Conservation (phyloP, 2,329 filamentous ascomycete genomes). For the Scorias spongiosa region DNA sequence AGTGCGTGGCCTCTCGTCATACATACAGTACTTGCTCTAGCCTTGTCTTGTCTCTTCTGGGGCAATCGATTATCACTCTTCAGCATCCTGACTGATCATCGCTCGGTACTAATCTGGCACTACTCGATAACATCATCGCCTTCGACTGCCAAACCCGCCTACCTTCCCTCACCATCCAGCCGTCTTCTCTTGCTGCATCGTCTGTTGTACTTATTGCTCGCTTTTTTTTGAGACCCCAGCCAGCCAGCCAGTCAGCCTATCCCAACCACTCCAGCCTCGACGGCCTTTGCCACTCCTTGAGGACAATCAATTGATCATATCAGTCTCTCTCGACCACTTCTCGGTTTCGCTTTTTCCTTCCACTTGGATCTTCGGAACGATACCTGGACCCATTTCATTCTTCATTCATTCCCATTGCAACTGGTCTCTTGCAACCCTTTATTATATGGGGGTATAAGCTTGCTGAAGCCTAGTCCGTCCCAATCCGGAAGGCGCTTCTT, state of each 20-base stretch:
- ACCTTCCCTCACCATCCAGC: too few species aligned
- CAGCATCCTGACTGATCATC: not conserved
- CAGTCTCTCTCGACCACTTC: too few species aligned
- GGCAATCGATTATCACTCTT: not conserved
- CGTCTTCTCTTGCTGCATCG: too few species aligned
- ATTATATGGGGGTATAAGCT: too few species aligned
- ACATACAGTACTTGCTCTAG: not conserved
- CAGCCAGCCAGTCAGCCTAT: too few species aligned
- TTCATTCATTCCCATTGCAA: too few species aligned
- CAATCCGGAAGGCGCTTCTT: not conserved
- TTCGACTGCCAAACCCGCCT: not conserved
- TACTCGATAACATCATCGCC: not conserved
- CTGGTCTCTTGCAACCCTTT: too few species aligned
- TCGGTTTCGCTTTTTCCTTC: too few species aligned
- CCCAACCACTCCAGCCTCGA: not conserved
- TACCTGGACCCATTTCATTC: too few species aligned
- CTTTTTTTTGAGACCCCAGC: not conserved
- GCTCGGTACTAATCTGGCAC: not conserved
- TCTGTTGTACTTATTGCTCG: not conserved
- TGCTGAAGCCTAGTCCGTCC: not conserved
- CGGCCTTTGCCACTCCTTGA: not conserved
- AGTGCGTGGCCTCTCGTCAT: not conserved
- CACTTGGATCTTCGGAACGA: too few species aligned
- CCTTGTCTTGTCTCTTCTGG: not conserved
- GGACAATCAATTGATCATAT: too few species aligned